Evolutionary conservation across 495 filamentous ascomycete species (phyloP), one percentile per base, ranked within the genome.

Genomic region (Aspergillus taichungensis): DNA sequence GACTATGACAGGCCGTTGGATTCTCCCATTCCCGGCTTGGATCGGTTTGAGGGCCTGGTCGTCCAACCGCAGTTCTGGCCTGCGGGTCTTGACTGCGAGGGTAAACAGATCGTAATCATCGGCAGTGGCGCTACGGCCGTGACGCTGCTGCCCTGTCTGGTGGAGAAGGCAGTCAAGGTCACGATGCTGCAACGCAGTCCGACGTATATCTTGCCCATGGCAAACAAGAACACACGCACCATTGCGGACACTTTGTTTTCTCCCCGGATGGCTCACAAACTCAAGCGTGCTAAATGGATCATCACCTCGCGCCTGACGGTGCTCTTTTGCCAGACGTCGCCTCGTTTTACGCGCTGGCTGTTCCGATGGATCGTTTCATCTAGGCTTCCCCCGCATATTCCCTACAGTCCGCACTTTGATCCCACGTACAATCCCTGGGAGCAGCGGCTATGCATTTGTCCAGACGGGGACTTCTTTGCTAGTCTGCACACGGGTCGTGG

Each of bases 381-480:
- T 13, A 61, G 71, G 13, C 71, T 85, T 0, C 79, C 79, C 5
- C 37, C 55, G 6, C 62, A 57, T 27, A 64, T 79, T 24, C 62
- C 70, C 9, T 43, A 67, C 30, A 73, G 79, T 31, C 73, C 73
- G 6, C 74, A 84, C 53, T 85, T 85, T 66, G 70, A 71, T 18
- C 82, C 82, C 0, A 41, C 46, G 4, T 85, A 87, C 56, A 66
- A 69, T 18, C 76, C 76, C 7, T 84, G 77, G 64, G 68, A 84
- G 28, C 81, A 85, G 51, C 71, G 82, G 0, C 59, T 87, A 0
- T 83, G 82, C 51, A 52, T 80, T 40, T 76, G 71, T 31, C 82
- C 81, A 0, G 70, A 79, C 45, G 77, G 67, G 1, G 82, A 85
- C 57, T 85, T 84, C 60, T 85, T 76, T 65, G 55, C 71, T 29